Percentiles rank a stretch among this genome's conserved stretches.
Conservation (phyloP, 768 basidiomycete genomes). For the Phanerochaete sordida region DNA sequence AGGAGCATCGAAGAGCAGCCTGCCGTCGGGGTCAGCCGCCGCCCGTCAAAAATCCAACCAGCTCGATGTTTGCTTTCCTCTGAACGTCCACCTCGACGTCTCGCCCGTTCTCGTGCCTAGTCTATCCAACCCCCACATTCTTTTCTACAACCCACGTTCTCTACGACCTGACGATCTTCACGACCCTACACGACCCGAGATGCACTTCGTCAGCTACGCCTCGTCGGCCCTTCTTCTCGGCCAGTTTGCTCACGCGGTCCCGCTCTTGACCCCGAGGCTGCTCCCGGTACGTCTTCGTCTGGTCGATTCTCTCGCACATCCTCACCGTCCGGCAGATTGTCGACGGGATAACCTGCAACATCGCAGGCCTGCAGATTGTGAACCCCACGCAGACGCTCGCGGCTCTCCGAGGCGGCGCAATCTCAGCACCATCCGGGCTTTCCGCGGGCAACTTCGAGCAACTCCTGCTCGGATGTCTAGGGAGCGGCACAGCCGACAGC, state of each 20-base stretch:
- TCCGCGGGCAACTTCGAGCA: neutral
- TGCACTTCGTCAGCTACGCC: neutral
- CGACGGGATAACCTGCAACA: slow-evolving; percentile 3
- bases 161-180: slow-evolving; percentile 3
- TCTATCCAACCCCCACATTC: neutral
- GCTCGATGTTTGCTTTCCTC: neutral
- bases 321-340: neutral
- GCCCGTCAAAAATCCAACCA: neutral
- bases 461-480: neutral
- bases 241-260: neutral
- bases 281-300: neutral
- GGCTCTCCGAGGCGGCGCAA: slow-evolving; percentile 1
- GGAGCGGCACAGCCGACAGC: neutral
- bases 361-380: neutral
- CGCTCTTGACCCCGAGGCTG: neutral
- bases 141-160: neutral
- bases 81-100: slow-evolving; percentile 4
- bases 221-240: neutral
- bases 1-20: neutral
- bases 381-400: neutral
- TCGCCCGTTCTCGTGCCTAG: too few species aligned
- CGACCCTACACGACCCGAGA: neutral
- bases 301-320: too few species aligned
- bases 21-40: neutral
- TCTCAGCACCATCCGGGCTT: neutral